Evolutionary conservation across 352 stramenopile species (phyloP), one percentile per base, ranked within the genome.

Genomic region (Globisporangium radiosum): DNA sequence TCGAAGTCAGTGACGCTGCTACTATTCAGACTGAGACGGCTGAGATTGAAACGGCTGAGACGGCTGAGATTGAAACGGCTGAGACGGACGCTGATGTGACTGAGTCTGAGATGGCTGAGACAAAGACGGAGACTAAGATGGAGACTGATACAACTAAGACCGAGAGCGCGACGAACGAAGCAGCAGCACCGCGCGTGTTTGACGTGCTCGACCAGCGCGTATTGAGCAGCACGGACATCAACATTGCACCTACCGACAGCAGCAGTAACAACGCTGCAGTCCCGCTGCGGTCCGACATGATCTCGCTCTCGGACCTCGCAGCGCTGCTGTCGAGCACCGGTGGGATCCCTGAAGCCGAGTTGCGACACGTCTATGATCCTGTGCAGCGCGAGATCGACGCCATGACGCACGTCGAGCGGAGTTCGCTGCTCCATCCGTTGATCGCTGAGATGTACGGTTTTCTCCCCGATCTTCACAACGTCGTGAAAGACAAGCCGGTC

Each of bases 401-500:
- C 40, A 52, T 62, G 49, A 59, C 51, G 14, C 55, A 62, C 49
- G 47, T 60, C n/a, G 51, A 68, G 52, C 51, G 43, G n/a, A 66
- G 59, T 33, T 73, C 75, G 52, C 50, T 83, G 25, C 65, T 65
- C 43, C 76, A 91, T 57, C 68, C 75, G 9, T 55, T 87, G 7
- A 71, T 91, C 50, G 72, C 78, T 7, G 58, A 76, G 19, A 65
- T 87, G 25, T 91, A 83, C 55, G 59, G 63, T 39, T 63, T 64
- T 0, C 57, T 73, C 4, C 76, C 58, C 0, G 81, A 91, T 52
- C 65, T 91, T 39, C 70, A 81, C 50, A 57, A 73, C 43, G 64
- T 88, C 38, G 67, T 87, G 10, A 80, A 76, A 60, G 76, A 84
- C 59, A 83, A 82, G 47, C 62, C 69, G 7, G 72, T 81, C 7